These are phyloP conservation scores for Saturnispora dispora DNA, from an alignment of 805 yeast genomes.

Conservation along the genomic window DNA sequence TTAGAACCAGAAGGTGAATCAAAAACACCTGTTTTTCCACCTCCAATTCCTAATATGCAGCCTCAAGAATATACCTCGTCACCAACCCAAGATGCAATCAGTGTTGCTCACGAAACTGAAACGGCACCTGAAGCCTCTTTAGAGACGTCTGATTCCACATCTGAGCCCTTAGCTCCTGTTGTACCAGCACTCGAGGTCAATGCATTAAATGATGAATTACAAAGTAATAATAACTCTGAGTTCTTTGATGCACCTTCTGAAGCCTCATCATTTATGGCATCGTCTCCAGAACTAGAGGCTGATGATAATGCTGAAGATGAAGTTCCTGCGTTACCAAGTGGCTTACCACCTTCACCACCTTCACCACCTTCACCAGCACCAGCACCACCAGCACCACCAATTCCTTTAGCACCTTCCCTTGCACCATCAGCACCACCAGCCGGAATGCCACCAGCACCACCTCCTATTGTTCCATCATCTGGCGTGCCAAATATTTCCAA, in stretches of 20 bases:
- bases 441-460: conserved; percentile 26
- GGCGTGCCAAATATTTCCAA: conserved; percentile 28
- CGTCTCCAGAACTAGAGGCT: conserved; percentile 22
- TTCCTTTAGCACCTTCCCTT: conserved; percentile 18
- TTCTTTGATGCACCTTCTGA: conserved; percentile 16
- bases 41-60: conserved; percentile 8
- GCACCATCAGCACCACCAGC: conserved; percentile 23
- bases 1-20: background rate
- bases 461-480: conserved; percentile 16
- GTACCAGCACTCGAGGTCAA: background rate
- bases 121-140: background rate
- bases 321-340: conserved; percentile 12
- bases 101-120: background rate
- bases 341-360: conserved; percentile 7
- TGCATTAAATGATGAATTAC: background rate
- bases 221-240: conserved; percentile 4
- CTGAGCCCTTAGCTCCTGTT: background rate
- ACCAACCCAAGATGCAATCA: conserved; percentile 12
- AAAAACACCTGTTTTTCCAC: conserved; percentile 4
- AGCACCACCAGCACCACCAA: conserved; percentile 12
- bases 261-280: conserved; percentile 14
- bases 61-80: conserved; percentile 12
- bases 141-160: background rate
- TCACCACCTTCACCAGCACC: conserved; percentile 12
- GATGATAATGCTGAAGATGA: conserved; percentile 2